Evolutionary conservation across 2,329 filamentous ascomycete genomes (phyloP).

Genomic region (Pseudocercospora macadamiae): DNA sequence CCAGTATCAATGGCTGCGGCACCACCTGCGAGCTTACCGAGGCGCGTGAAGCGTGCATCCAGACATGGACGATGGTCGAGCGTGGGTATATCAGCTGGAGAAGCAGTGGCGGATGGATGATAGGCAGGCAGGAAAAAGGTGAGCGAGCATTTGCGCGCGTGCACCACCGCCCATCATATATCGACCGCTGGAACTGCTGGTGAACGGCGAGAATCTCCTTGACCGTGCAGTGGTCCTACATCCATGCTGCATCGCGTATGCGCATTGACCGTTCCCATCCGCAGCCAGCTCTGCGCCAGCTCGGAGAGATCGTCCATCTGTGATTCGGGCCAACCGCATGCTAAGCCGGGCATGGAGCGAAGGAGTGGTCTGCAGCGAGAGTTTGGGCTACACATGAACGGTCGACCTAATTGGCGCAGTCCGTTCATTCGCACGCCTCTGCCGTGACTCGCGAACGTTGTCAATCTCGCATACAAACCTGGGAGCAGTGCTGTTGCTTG

Average conservation of each 20-base stretch:
- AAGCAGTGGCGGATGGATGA: neutral
- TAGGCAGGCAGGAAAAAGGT: neutral
- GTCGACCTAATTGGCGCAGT: neutral
- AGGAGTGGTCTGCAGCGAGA: neutral
- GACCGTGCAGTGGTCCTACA: conserved; percentile 4
- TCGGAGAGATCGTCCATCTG: neutral
- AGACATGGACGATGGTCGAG: conserved; percentile 9
- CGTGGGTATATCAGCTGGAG: neutral
- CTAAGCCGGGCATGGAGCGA: neutral
- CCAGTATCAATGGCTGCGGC: conserved; percentile 29
- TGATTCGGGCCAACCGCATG: neutral
- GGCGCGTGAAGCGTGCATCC: conserved; percentile 20
- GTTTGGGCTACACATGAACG: conserved; percentile 1
- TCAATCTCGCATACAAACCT: neutral
- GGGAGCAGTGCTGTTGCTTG: conserved; percentile 1
- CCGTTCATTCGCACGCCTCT: neutral
- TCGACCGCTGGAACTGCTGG: neutral
- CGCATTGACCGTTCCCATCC: neutral
- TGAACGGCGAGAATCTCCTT: neutral
- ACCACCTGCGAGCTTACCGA: conserved; percentile 28
- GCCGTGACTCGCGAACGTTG: neutral
- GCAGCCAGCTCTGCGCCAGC: neutral
- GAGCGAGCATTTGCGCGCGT: neutral
- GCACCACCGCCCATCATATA: conserved; percentile 9
- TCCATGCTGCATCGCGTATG: conserved; percentile 4